Conservation (phyloP, 2,329 filamentous ascomycete genomes). For the Xylaria sp. region DNA sequence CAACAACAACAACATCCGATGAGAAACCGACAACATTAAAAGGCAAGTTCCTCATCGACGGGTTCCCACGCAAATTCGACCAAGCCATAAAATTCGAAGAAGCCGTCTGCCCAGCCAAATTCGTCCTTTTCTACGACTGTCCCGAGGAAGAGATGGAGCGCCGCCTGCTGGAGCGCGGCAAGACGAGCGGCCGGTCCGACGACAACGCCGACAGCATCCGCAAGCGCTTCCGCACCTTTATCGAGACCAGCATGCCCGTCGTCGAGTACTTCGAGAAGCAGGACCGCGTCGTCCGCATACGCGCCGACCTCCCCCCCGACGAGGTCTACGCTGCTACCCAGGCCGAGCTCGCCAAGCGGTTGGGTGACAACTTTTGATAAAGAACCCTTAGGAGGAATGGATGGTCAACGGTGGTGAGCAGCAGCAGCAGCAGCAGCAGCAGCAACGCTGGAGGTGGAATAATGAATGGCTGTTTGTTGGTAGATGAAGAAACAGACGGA, state of each 20-base stretch:
- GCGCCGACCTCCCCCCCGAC: conserved; percentile 75
- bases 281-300: conserved; percentile 82
- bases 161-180: conserved; percentile 85
- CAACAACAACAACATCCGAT: background rate
- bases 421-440: no score
- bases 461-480: background rate
- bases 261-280: conserved; percentile 84
- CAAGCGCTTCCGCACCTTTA: conserved; percentile 94
- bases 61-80: conserved; percentile 97
- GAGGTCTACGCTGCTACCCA: conserved; percentile 67
- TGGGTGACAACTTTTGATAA: conserved; percentile 57
- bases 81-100: conserved; percentile 95
- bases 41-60: conserved; percentile 79
- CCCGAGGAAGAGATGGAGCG: conserved; percentile 88
- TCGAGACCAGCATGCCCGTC: conserved; percentile 98
- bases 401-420: background rate
- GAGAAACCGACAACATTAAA: conserved; percentile 26
- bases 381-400: background rate
- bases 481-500: conserved; percentile 1
- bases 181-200: conserved; percentile 90
- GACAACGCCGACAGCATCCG: conserved; percentile 96
- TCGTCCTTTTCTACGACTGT: conserved; percentile 95
- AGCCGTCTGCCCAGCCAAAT: conserved; percentile 81
- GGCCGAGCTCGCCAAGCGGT: conserved; percentile 60
- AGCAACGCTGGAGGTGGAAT: no score